Conservation (phyloP, 768 basidiomycete species). For the Mycena latifolia region DNA sequence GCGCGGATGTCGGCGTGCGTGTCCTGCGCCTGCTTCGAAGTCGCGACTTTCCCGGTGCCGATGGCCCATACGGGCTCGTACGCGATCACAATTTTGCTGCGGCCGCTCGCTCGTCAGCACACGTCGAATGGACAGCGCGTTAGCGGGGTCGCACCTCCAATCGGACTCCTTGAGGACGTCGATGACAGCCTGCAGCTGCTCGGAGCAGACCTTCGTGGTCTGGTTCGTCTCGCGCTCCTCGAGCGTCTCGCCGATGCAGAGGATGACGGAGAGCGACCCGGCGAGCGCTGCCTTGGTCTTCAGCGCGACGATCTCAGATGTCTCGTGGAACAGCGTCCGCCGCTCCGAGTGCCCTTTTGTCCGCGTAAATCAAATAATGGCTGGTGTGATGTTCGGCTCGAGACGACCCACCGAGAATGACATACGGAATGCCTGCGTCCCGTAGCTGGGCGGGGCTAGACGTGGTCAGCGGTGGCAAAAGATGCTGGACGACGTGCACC, state of each 20-base stretch:
- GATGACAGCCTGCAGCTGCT: conserved; percentile 84
- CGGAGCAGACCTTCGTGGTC: conserved; percentile 85
- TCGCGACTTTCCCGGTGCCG: conserved; percentile 97
- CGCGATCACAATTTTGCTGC: conserved; percentile 91
- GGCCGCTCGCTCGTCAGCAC: not conserved
- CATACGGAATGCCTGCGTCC: conserved; percentile 90
- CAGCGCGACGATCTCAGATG: conserved; percentile 82
- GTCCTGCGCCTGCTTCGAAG: conserved; percentile 92
- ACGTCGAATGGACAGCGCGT: not conserved
- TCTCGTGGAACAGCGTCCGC: conserved; percentile 92
- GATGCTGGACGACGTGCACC: conserved; percentile 31
- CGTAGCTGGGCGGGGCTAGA: conserved; percentile 83
- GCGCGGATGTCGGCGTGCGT: conserved; percentile 87
- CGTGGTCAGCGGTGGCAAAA: not conserved
- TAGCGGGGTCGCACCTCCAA: conserved; percentile 84
- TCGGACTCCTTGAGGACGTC: conserved; percentile 69
- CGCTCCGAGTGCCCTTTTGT: conserved; percentile 92
- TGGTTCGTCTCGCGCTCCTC: conserved; percentile 83
- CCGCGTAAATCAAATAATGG: not conserved
- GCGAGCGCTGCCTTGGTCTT: conserved; percentile 91
- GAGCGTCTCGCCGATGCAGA: conserved; percentile 97
- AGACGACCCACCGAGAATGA: conserved; percentile 80
- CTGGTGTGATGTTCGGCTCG: too few relatives aligned
- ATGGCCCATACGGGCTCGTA: conserved; percentile 99
- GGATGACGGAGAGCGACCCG: conserved; percentile 85